phyloP scores from a whole-genome alignment of 805 yeast species.

The Yarrowia porcina region DNA sequence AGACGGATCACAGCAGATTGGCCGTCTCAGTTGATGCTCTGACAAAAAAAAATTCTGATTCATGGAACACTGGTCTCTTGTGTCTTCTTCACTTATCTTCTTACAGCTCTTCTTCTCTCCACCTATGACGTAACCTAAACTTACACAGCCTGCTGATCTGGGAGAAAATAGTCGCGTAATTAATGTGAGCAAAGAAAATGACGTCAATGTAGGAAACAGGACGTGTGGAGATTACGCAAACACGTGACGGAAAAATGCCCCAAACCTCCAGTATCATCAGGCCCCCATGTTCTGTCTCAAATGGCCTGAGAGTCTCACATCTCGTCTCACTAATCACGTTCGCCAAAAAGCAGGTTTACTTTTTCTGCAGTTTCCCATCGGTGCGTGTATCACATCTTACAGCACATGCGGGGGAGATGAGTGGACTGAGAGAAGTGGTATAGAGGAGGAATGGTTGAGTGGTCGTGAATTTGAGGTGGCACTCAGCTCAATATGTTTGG shows the following conservation, averaged over 20 bases:
- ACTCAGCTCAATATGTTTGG: neutral
- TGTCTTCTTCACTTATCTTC: neutral
- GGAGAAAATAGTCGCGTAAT: neutral
- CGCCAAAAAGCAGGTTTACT: neutral
- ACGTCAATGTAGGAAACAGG: neutral
- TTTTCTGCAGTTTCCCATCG: neutral
- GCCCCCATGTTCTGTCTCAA: too few relatives aligned
- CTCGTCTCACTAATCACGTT: neutral
- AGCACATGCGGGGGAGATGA: slow-evolving; percentile 6
- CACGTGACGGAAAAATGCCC: neutral
- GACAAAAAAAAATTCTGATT: too few relatives aligned
- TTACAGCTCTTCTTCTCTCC: neutral
- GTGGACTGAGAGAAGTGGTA: too few relatives aligned
- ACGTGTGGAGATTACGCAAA: too few relatives aligned
- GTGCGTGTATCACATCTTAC: slow-evolving; percentile 14
- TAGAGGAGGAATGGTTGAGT: too few relatives aligned
- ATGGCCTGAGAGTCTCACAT: too few relatives aligned
- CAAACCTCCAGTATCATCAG: neutral
- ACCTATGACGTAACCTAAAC: neutral
- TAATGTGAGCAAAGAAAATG: neutral
- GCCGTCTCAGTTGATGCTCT: too few relatives aligned
- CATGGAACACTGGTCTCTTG: too few relatives aligned
- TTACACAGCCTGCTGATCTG: slow-evolving; percentile 7
- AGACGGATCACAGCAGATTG: too few relatives aligned
- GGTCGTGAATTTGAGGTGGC: too few relatives aligned